Percentiles rank a stretch among this genome's conserved stretches.
These are phyloP conservation scores for Vitis hybrid DNA, from an alignment of 177 flowering plant genomes.

Conservation along the genomic window DNA sequence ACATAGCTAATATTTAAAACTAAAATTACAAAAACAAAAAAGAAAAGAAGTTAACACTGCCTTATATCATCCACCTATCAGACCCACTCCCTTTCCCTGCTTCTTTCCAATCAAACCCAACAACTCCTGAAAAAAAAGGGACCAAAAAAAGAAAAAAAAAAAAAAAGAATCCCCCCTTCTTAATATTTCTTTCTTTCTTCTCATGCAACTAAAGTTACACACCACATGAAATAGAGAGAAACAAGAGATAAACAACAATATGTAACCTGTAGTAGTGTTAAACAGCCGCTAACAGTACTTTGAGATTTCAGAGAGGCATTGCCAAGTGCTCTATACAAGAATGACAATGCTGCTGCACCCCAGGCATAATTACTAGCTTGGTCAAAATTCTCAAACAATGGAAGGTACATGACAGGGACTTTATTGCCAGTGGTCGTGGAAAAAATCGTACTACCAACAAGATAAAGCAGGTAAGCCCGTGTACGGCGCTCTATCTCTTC, in stretches of 20 bases:
- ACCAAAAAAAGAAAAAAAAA: too few relatives aligned
- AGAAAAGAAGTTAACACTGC: too few relatives aligned
- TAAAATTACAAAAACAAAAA: too few relatives aligned
- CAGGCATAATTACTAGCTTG: conserved; percentile 63
- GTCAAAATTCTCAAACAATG: conserved; percentile 64
- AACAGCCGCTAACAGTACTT: conserved; percentile 73
- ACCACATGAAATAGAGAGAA: neutral
- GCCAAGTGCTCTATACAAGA: conserved; percentile 73
- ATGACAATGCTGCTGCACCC: conserved; percentile 79
- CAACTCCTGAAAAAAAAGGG: too few relatives aligned
- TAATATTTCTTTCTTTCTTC: too few relatives aligned
- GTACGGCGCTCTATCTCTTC: conserved; percentile 53
- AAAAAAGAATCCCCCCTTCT: too few relatives aligned
- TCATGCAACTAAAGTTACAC: neutral
- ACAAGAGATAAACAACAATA: neutral
- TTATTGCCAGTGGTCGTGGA: conserved; percentile 79
- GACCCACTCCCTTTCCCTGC: too few relatives aligned
- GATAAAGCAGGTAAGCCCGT: conserved; percentile 68
- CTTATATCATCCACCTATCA: too few relatives aligned
- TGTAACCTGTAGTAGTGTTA: conserved; percentile 65
- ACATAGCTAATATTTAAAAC: neutral
- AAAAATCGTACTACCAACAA: conserved; percentile 73
- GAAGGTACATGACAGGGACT: conserved; percentile 80
- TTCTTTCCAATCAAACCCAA: too few relatives aligned
- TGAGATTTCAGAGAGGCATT: conserved; percentile 71